A percentile compares a stretch with the other conserved stretches of the same genome.
phyloP scores from a whole-genome alignment of 495 filamentous ascomycete species.

The Corynascus novoguineensis region DNA sequence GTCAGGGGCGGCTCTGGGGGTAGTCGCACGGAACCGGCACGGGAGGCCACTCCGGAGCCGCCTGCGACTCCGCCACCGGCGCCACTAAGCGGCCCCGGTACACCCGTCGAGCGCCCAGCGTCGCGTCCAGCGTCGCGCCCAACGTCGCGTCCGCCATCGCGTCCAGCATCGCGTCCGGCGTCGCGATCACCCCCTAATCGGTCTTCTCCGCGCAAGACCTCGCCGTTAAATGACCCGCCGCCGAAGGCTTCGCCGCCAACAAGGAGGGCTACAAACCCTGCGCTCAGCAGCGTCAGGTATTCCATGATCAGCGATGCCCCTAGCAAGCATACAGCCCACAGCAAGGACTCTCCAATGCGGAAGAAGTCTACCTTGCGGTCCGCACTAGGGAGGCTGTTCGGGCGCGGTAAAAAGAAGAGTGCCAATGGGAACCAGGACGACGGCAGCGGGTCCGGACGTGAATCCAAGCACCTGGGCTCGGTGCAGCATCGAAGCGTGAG shows the following conservation, averaged over 20 bases:
- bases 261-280: conserved; percentile 33
- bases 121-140: conserved; percentile 24
- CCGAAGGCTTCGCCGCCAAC: conserved; percentile 14
- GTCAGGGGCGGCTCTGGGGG: conserved; percentile 7
- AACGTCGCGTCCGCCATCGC: conserved; percentile 24
- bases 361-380: conserved; percentile 48
- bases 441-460: conserved; percentile 16
- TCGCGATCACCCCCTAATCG: conserved; percentile 24
- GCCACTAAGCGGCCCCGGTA: conserved; percentile 16
- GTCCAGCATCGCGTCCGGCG: conserved; percentile 20
- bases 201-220: conserved; percentile 17
- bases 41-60: conserved; percentile 18
- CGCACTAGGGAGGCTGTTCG: conserved; percentile 47
- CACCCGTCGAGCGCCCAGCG: conserved; percentile 10
- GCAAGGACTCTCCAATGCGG: conserved; percentile 35
- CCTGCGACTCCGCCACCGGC: conserved; percentile 23
- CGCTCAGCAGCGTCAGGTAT: conserved; percentile 34
- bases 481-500: conserved; percentile 44
- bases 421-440: conserved; percentile 21
- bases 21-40: conserved; percentile 16
- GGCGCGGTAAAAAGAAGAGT: conserved; percentile 43
- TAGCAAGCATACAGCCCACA: conserved; percentile 29
- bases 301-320: conserved; percentile 36
- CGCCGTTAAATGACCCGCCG: conserved; percentile 19
- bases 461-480: conserved; percentile 17